Evolutionary conservation across 495 filamentous ascomycete species (phyloP).

Genomic region (Lophiotrema nucula): DNA sequence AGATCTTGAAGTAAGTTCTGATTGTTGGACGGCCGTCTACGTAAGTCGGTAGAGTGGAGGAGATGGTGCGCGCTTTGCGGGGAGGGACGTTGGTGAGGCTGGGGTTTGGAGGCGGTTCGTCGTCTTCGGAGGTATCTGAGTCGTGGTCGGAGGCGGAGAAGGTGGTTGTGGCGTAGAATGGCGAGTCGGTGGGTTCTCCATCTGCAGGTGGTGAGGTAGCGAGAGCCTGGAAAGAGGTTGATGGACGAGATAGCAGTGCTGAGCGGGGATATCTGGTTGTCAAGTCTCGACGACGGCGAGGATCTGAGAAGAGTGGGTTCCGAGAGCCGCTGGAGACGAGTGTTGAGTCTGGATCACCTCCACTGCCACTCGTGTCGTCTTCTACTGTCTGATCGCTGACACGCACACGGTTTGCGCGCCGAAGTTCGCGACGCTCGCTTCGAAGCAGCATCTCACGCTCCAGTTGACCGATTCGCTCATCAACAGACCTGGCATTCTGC

Average conservation of each 20-base stretch:
- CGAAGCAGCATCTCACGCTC: constrained; percentile 50
- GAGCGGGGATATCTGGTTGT: not conserved
- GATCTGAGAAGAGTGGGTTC: constrained; percentile 14
- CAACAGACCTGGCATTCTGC: constrained; percentile 41
- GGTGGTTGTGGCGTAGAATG: constrained; percentile 4
- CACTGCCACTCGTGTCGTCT: constrained; percentile 46
- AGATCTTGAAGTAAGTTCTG: constrained; percentile 65
- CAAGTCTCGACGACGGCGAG: not conserved
- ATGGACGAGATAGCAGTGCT: not conserved
- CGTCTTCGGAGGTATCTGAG: constrained; percentile 11
- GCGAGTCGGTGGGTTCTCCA: constrained; percentile 15
- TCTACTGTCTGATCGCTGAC: constrained; percentile 33
- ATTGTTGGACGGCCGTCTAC: constrained; percentile 57
- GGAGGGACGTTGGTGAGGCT: not conserved
- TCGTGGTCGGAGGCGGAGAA: constrained; percentile 10
- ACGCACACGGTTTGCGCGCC: constrained; percentile 18
- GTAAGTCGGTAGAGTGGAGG: constrained; percentile 53
- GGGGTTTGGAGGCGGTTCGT: constrained; percentile 25
- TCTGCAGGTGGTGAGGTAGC: constrained; percentile 9
- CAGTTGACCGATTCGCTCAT: constrained; percentile 50
- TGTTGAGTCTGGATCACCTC: constrained; percentile 42
- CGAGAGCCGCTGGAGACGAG: constrained; percentile 25
- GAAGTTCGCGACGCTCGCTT: constrained; percentile 41
- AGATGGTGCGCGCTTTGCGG: constrained; percentile 15
- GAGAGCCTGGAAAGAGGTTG: constrained; percentile 9